These are phyloP conservation scores for Trametes cingulata DNA, from an alignment of 768 basidiomycete genomes.

Conservation along the genomic window DNA sequence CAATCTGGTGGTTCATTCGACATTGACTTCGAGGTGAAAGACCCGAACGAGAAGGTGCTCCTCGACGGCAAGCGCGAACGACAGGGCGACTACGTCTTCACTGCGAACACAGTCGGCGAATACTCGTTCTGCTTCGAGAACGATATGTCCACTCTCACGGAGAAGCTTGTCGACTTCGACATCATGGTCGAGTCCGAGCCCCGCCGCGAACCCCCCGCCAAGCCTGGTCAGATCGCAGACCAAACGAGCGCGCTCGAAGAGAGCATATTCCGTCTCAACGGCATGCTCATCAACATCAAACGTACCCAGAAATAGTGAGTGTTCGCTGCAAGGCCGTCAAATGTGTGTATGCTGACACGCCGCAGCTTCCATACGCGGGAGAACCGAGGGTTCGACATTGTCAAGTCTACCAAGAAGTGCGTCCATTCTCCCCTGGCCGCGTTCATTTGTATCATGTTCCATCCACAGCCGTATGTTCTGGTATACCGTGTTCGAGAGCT, in stretches of 20 bases:
- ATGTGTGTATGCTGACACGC: background rate
- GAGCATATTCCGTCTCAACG: conserved; percentile 89
- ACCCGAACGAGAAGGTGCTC: conserved; percentile 84
- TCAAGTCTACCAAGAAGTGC: conserved; percentile 88
- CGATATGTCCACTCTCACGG: conserved; percentile 91
- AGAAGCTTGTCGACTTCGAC: conserved; percentile 93
- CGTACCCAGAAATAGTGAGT: conserved; percentile 92
- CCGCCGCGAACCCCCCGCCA: conserved; percentile 83
- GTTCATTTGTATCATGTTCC: background rate
- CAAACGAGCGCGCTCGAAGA: conserved; percentile 95
- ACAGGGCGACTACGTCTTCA: conserved; percentile 96
- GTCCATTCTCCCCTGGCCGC: background rate
- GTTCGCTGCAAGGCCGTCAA: background rate
- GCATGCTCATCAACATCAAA: conserved; percentile 86
- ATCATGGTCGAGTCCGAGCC: conserved; percentile 99
- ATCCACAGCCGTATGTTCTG: conserved; percentile 79
- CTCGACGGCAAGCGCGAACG: conserved; percentile 88
- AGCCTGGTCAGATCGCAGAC: conserved; percentile 84
- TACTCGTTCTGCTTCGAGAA: conserved; percentile 98
- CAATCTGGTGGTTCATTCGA: conserved; percentile 98
- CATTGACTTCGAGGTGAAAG: conserved; percentile 90
- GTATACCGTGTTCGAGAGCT: conserved; percentile 83
- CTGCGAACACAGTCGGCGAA: conserved; percentile 88
- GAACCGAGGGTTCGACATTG: conserved; percentile 90
- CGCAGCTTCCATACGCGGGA: conserved; percentile 90